A percentile compares a stretch with the other conserved stretches of the same genome.
phyloP scores from a whole-genome alignment of 2,329 filamentous ascomycete species.

The Pseudocercospora musae region DNA sequence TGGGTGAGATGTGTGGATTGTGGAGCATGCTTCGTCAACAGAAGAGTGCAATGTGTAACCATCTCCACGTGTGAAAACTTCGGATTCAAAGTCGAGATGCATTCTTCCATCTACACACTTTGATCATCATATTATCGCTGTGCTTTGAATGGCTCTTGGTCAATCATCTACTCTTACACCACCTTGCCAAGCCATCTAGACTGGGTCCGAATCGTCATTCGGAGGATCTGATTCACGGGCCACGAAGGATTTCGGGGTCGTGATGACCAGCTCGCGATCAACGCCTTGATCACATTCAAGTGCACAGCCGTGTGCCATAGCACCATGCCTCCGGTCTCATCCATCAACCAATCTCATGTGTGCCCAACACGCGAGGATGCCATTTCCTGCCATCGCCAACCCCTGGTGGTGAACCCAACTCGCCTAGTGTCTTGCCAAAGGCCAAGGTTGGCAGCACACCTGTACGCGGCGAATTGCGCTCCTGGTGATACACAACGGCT shows the following conservation, averaged over 20 bases:
- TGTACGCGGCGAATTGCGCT: too few species aligned
- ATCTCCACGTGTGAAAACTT: not conserved
- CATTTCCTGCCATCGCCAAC: not conserved
- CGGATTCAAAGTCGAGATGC: not conserved
- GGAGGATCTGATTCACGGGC: too few species aligned
- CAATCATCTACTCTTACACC: not conserved
- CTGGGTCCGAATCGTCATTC: not conserved
- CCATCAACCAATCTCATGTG: not conserved
- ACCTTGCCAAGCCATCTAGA: not conserved
- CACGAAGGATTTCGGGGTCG: too few species aligned
- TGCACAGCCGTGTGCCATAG: not conserved
- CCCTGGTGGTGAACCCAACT: not conserved
- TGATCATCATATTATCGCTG: too few species aligned
- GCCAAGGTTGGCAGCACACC: too few species aligned
- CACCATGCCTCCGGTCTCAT: not conserved
- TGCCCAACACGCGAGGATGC: not conserved
- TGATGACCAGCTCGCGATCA: not conserved
- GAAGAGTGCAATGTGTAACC: too few species aligned
- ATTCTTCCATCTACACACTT: not conserved
- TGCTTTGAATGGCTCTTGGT: not conserved
- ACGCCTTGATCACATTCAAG: not conserved
- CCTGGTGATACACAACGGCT: too few species aligned
- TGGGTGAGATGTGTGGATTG: too few species aligned
- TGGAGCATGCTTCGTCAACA: too few species aligned
- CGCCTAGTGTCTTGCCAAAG: too few species aligned